Percentiles rank a stretch among this genome's conserved stretches.
Evolutionary conservation across 768 basidiomycete genomes (phyloP).

Genomic region (Mycena galericulata): DNA sequence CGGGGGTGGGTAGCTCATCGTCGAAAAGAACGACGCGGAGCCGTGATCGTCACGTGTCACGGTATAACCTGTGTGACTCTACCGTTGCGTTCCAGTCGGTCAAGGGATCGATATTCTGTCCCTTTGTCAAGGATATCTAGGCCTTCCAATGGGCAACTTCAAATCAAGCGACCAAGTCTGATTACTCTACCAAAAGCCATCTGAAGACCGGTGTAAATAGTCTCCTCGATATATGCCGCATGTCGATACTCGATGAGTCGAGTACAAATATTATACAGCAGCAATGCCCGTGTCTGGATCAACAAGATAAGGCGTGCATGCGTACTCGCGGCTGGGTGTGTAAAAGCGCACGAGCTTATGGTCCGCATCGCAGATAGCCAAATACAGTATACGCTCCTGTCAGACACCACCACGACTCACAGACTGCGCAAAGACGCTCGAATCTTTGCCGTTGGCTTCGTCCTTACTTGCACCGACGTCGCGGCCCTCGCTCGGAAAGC

Average conservation of each 20-base stretch:
- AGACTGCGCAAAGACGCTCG: neutral
- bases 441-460: neutral
- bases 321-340: too few relatives aligned
- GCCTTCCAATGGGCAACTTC: too few relatives aligned
- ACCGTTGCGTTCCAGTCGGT: too few relatives aligned
- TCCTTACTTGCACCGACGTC: slow-evolving; percentile 1
- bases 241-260: slow-evolving; percentile 37
- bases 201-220: slow-evolving; percentile 41
- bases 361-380: too few relatives aligned
- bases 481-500: slow-evolving; percentile 3
- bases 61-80: too few relatives aligned
- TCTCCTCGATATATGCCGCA: slow-evolving; percentile 36
- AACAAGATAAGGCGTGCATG: slow-evolving; percentile 47
- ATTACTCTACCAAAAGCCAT: too few relatives aligned
- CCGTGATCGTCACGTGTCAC: neutral
- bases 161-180: too few relatives aligned
- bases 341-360: too few relatives aligned
- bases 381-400: too few relatives aligned
- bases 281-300: slow-evolving; percentile 52
- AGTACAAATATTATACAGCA: slow-evolving; percentile 47
- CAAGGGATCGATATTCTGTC: too few relatives aligned
- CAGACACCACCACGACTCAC: neutral
- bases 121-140: too few relatives aligned
- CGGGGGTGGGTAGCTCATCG: slow-evolving; percentile 70
- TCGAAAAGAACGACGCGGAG: slow-evolving; percentile 5